Conservation (phyloP, 2,329 filamentous ascomycete genomes). For the Cryphonectria carpinicola region DNA sequence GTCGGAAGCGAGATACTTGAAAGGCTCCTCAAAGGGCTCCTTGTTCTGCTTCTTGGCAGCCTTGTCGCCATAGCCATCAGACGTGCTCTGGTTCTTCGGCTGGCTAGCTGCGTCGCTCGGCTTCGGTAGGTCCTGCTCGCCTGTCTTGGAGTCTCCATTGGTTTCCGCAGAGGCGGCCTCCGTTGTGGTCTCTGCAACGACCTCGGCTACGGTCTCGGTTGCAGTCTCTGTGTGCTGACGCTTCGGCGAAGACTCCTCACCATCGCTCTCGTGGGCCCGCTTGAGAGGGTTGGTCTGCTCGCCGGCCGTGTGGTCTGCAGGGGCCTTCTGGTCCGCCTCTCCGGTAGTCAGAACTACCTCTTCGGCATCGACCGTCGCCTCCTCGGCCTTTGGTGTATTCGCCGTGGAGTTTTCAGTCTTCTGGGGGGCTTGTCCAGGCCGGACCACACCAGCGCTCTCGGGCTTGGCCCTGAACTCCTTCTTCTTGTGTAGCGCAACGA, state of each 20-base stretch:
- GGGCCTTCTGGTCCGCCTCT: constrained; percentile 26
- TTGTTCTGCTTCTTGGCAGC: constrained; percentile 46
- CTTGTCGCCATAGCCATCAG: constrained; percentile 35
- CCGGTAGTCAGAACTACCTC: constrained; percentile 28
- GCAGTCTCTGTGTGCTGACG: constrained; percentile 28
- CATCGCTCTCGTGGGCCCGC: constrained; percentile 28
- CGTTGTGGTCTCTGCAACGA: constrained; percentile 18
- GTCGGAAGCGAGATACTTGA: constrained; percentile 80
- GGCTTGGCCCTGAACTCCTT: constrained; percentile 79
- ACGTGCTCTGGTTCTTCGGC: constrained; percentile 32
- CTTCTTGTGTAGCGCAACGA: constrained; percentile 91
- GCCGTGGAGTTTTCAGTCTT: constrained; percentile 18
- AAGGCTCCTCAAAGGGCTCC: constrained; percentile 80
- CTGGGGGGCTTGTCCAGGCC: constrained; percentile 11
- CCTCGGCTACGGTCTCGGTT: constrained; percentile 24
- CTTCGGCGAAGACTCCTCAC: constrained; percentile 22
- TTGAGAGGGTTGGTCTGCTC: constrained; percentile 20
- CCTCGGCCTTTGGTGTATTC: constrained; percentile 19
- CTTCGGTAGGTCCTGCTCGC: constrained; percentile 14
- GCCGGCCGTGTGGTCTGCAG: background rate
- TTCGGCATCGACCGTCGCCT: constrained; percentile 12
- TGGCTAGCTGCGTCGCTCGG: constrained; percentile 25
- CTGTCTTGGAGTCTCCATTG: constrained; percentile 18
- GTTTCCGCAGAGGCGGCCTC: background rate
- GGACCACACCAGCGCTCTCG: constrained; percentile 55